These are phyloP conservation scores for Candolleomyces efflorescens DNA, from an alignment of 768 basidiomycete genomes.

Conservation along the genomic window DNA sequence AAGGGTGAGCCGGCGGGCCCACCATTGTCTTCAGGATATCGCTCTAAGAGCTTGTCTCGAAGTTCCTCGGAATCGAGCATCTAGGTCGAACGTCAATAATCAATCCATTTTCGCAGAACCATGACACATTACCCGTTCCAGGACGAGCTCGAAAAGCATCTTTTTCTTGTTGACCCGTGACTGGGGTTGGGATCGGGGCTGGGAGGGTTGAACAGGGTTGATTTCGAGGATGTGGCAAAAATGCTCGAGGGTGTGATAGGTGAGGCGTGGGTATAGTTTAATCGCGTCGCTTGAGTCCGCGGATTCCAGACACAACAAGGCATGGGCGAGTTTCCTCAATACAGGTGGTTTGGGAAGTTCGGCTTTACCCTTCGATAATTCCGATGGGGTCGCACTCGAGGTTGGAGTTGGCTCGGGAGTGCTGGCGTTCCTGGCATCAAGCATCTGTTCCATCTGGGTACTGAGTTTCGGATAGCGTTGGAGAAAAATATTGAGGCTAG, in stretches of 20 bases:
- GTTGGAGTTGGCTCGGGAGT: background rate
- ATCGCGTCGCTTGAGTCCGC: background rate
- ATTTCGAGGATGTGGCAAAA: background rate
- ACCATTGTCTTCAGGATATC: background rate
- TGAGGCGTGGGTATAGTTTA: background rate
- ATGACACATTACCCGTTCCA: background rate
- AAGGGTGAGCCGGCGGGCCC: constrained; percentile 7
- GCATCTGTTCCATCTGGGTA: background rate
- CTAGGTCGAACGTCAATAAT: background rate
- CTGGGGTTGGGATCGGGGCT: background rate
- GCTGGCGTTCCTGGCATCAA: background rate
- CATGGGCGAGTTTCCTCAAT: background rate
- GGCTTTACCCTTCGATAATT: background rate
- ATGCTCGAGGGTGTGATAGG: background rate
- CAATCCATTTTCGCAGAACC: background rate
- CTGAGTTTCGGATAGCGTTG: background rate
- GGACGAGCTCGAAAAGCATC: background rate
- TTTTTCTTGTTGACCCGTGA: background rate
- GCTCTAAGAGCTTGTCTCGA: background rate
- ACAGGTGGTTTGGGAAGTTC: background rate
- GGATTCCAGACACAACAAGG: background rate
- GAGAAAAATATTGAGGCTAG: background rate
- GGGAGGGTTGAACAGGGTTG: too few relatives aligned
- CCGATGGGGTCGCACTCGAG: background rate
- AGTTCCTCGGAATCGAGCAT: background rate